These are phyloP conservation scores for Amauroascus niger DNA, from an alignment of 2,329 filamentous ascomycete species.

Conservation along the genomic window DNA sequence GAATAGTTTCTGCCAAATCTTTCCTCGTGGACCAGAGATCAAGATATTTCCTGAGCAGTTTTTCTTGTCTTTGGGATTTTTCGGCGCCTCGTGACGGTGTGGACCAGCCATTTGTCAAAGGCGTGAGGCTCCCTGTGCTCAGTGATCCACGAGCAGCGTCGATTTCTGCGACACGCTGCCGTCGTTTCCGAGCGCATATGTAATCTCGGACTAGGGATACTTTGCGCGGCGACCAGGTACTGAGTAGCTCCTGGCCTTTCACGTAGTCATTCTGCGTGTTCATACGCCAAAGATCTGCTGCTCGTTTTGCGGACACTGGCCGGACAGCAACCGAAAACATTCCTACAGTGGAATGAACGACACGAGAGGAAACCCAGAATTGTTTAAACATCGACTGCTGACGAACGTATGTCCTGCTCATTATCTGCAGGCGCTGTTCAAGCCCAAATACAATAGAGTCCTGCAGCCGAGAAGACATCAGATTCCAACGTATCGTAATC, in stretches of 20 bases:
- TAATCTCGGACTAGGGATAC: constrained; percentile 87
- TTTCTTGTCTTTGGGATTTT: constrained; percentile 30
- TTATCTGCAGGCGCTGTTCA: constrained; percentile 70
- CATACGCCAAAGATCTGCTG: constrained; percentile 91
- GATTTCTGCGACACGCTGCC: constrained; percentile 65
- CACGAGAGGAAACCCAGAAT: constrained; percentile 72
- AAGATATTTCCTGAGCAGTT: constrained; percentile 35
- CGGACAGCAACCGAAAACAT: constrained; percentile 82
- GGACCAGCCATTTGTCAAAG: constrained; percentile 30
- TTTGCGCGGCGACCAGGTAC: constrained; percentile 76
- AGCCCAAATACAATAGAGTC: constrained; percentile 80
- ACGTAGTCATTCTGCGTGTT: constrained; percentile 92
- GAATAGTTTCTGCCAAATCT: constrained; percentile 35
- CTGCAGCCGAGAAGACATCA: constrained; percentile 72
- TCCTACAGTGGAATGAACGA: constrained; percentile 75
- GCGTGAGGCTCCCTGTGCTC: constrained; percentile 32
- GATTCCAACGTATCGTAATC: constrained; percentile 76
- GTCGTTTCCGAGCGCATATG: constrained; percentile 63
- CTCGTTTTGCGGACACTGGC: constrained; percentile 80
- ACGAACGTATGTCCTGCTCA: constrained; percentile 73
- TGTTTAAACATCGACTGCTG: constrained; percentile 79
- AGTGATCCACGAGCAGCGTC: constrained; percentile 49
- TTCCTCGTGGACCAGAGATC: constrained; percentile 36
- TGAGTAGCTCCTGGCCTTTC: constrained; percentile 83
- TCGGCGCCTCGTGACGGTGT: constrained; percentile 25